phyloP scores from a whole-genome alignment of 345 rosid species.

The Kandelia obovata region DNA sequence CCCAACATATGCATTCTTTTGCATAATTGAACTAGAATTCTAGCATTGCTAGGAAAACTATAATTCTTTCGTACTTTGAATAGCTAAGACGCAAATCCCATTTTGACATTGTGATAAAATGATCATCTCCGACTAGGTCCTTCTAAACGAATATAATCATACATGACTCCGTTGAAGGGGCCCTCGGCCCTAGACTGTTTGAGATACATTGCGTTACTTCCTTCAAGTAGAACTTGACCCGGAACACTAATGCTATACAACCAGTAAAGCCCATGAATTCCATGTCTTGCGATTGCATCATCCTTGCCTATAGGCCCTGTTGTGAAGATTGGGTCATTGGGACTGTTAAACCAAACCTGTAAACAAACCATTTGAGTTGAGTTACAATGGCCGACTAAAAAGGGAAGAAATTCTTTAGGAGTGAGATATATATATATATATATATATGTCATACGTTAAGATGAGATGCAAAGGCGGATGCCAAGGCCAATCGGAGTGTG shows the following conservation, averaged over 20 bases:
- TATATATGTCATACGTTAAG: constrained; percentile 16
- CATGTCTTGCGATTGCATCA: constrained; percentile 83
- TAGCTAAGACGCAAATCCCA: no score
- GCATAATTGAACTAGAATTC: no score
- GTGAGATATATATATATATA: constrained; percentile 11
- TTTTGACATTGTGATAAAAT: no score
- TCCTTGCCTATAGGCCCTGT: constrained; percentile 54
- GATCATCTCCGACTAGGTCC: constrained; percentile 31
- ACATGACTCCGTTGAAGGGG: constrained; percentile 60
- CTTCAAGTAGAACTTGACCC: constrained; percentile 30
- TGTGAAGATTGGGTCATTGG: constrained; percentile 31
- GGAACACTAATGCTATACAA: constrained; percentile 46
- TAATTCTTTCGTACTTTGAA: no score
- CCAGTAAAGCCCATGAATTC: constrained; percentile 75
- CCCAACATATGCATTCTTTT: no score
- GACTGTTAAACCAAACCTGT: constrained; percentile 55
- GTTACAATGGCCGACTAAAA: no score
- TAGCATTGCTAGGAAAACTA: no score
- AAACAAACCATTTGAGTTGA: not conserved
- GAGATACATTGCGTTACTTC: constrained; percentile 53
- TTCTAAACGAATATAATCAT: constrained; percentile 83
- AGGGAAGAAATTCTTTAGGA: not conserved
- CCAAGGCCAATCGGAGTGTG: constrained; percentile 63
- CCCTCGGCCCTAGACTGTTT: constrained; percentile 39
- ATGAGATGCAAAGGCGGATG: constrained; percentile 49